phyloP scores from a whole-genome alignment of 495 filamentous ascomycete genomes.

The Margaritispora aquatica region DNA sequence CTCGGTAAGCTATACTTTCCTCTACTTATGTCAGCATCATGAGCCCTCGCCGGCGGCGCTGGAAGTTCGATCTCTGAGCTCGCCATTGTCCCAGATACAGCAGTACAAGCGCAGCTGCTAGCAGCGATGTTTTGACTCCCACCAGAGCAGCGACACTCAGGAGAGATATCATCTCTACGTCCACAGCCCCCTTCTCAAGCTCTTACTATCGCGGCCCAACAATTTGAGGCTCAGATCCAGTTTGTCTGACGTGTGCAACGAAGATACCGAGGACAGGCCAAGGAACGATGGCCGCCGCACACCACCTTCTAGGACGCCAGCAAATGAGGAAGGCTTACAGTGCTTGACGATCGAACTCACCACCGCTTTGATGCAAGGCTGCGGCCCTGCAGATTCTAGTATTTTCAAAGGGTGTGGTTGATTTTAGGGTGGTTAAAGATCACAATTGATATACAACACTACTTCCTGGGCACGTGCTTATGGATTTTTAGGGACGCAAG shows the following conservation, averaged over 20 bases:
- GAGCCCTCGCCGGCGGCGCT: background rate
- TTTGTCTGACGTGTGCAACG: background rate
- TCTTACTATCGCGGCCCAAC: background rate
- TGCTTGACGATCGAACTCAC: background rate
- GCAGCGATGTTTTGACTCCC: background rate
- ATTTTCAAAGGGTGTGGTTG: background rate
- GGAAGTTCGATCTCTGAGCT: background rate
- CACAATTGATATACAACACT: background rate
- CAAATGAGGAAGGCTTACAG: conserved; percentile 3
- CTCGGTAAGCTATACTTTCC: background rate
- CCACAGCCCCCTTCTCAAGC: background rate
- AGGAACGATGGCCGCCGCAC: background rate
- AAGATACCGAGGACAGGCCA: background rate
- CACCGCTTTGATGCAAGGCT: background rate
- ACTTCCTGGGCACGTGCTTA: background rate
- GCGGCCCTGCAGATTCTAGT: background rate
- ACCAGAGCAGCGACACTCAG: background rate
- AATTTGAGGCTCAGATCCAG: background rate
- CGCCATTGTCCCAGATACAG: background rate
- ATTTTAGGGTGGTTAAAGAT: background rate
- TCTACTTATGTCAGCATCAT: background rate
- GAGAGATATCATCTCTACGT: background rate
- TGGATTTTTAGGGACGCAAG: background rate
- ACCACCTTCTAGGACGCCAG: background rate
- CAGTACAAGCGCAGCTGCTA: background rate